Evolutionary conservation across 2,329 filamentous ascomycete genomes (phyloP).

Genomic region (Aspergillus sp.): DNA sequence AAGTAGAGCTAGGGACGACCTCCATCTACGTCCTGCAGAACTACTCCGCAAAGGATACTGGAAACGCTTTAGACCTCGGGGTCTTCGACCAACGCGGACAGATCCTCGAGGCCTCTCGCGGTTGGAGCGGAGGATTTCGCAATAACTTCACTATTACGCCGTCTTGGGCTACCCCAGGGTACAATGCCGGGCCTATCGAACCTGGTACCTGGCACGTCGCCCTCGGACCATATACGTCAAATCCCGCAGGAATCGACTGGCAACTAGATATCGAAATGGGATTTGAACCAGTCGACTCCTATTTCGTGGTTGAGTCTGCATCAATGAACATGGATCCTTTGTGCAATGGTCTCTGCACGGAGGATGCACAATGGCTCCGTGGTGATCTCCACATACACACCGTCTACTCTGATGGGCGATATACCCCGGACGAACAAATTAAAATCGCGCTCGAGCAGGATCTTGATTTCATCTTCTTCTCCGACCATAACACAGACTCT

Average conservation of each 20-base stretch:
- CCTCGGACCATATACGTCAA: neutral
- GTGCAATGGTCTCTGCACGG: neutral
- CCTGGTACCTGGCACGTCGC: neutral
- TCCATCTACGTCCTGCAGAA: neutral
- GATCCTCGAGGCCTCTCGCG: neutral
- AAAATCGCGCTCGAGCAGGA: neutral
- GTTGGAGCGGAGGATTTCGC: neutral
- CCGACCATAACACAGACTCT: neutral
- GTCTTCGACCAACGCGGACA: neutral
- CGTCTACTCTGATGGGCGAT: neutral
- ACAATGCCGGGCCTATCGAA: neutral
- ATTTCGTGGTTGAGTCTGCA: neutral
- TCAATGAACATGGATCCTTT: neutral
- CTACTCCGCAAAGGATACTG: neutral
- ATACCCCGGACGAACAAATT: neutral
- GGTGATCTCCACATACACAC: neutral
- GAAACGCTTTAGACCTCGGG: neutral
- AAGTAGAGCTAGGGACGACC: neutral
- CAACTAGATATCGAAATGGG: neutral
- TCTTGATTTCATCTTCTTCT: neutral
- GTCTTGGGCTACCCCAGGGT: neutral
- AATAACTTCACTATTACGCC: neutral
- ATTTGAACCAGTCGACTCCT: neutral
- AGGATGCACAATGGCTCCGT: neutral
- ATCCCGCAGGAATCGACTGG: neutral